Evolutionary conservation across 495 filamentous ascomycete species (phyloP).

Genomic region (Aspergillus conjunctus): DNA sequence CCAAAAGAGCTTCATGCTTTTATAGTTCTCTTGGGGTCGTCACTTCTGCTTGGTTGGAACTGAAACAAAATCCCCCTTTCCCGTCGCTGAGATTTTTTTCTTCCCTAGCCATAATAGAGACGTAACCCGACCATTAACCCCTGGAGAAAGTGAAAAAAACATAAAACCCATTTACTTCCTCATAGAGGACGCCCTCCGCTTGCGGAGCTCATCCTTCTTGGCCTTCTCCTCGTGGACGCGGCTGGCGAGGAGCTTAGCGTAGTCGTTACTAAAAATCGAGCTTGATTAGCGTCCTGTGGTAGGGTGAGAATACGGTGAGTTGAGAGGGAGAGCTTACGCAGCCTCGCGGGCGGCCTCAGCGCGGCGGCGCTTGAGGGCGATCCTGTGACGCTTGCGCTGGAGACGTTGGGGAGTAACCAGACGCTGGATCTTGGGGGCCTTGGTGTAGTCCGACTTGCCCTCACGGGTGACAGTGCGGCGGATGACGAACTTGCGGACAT

Average conservation of each 20-base stretch:
- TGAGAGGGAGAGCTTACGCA: conserved; percentile 70
- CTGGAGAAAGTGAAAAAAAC: conserved; percentile 24
- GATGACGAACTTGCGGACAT: conserved; percentile 99
- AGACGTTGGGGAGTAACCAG: conserved; percentile 99
- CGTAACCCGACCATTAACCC: conserved; percentile 44
- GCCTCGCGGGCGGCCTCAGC: conserved; percentile 95
- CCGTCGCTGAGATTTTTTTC: conserved; percentile 33
- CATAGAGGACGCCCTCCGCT: conserved; percentile 95
- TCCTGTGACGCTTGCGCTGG: conserved; percentile 97
- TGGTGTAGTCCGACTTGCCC: conserved; percentile 97
- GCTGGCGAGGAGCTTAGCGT: conserved; percentile 88
- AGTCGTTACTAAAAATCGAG: conserved; percentile 65
- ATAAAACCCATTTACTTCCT: conserved; percentile 68
- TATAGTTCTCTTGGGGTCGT: conserved; percentile 17
- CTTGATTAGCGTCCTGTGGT: conserved; percentile 36
- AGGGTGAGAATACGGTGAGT: neutral
- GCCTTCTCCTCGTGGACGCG: conserved; percentile 93
- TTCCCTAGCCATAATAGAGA: conserved; percentile 35
- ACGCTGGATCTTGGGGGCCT: conserved; percentile 98
- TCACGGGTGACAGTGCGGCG: conserved; percentile 97
- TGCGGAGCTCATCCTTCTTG: conserved; percentile 86
- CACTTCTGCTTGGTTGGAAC: conserved; percentile 9
- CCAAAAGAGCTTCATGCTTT: conserved; percentile 12
- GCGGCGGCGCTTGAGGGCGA: conserved; percentile 96
- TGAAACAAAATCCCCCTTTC: conserved; percentile 20